Evolutionary conservation across 345 rosid genomes (phyloP), one percentile per base, ranked within the genome.

Genomic region (Heritiera fomes): DNA sequence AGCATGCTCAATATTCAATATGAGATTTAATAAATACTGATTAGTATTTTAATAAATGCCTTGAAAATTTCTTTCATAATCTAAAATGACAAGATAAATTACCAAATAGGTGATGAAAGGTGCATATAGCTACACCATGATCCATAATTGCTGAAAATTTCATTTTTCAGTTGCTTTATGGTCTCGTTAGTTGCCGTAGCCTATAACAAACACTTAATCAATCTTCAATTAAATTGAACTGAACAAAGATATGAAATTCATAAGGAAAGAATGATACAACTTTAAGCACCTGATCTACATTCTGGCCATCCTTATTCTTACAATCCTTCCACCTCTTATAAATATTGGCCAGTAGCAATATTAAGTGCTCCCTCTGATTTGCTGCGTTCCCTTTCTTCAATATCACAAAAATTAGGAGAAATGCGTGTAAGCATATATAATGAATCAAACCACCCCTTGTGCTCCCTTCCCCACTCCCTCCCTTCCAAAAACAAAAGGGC

Each of bases 281-380:
- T 70, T 6, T 30, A 47, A 49, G 83, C 88, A 93, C 99, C 93
- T 75, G 64, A 9, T 72, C 73, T 34, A 84, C 85, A 87, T 72
- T 45, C 28, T 23, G 0, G 28, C 28, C 28, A 23, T 23, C 28
- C 28, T 23, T 23, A 23, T 23, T 55, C 53, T 80, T 87, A 4
- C 64, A 81, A 68, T 78, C 72, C 82, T 82, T 90, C 45, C 83
- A 80, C 85, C 95, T 84, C 69, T 85, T 89, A 83, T 93, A 93
- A 77, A 91, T 87, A 83, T 94, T 97, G 79, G 96, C 95, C 72
- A 94, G 92, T 60, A 97, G 87, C 83, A 97, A 80, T 86, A 97
- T 84, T 71, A 97, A 88, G 83, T 97, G 99, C 85, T 97, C 99
- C 89, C 96, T 91, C 86, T 97, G 99, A 76, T 97, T 97, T 52